Evolutionary conservation across 352 stramenopile genomes (phyloP).

Genomic region (Phytophthora rubi): DNA sequence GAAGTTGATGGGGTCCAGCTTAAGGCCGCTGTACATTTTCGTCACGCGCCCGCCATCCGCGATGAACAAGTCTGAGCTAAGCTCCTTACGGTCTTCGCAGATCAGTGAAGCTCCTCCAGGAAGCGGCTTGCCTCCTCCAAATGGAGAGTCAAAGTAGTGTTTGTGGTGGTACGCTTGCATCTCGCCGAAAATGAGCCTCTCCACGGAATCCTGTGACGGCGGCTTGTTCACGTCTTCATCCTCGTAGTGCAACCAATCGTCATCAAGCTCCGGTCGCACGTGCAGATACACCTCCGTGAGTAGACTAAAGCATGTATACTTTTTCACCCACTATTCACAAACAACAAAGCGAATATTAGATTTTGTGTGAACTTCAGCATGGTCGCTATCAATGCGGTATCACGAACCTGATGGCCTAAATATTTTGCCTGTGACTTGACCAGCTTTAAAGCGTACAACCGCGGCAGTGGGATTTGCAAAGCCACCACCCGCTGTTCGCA

Average conservation of each 20-base stretch:
- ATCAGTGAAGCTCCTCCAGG: constrained; percentile 55
- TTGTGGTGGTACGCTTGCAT: constrained; percentile 90
- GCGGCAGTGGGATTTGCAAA: constrained; percentile 64
- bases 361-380: no score
- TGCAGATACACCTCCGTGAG: constrained; percentile 83
- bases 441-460: constrained; percentile 83
- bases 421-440: constrained; percentile 89
- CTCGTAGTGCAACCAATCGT: constrained; percentile 84
- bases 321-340: constrained; percentile 75
- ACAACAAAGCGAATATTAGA: constrained; percentile 8
- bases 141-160: constrained; percentile 77
- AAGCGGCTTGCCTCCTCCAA: constrained; percentile 54
- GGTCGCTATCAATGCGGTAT: not conserved
- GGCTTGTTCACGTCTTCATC: constrained; percentile 82
- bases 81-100: constrained; percentile 67
- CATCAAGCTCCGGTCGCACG: constrained; percentile 77
- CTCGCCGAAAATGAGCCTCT: constrained; percentile 82
- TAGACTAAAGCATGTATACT: constrained; percentile 83
- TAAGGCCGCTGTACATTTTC: constrained; percentile 75
- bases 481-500: constrained; percentile 67
- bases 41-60: constrained; percentile 63
- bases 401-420: constrained; percentile 70
- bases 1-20: constrained; percentile 72
- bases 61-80: constrained; percentile 61
- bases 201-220: constrained; percentile 69